Percentiles rank a stretch among this genome's conserved stretches.
phyloP scores from a whole-genome alignment of 352 stramenopile species.

The Peronospora destructor region DNA sequence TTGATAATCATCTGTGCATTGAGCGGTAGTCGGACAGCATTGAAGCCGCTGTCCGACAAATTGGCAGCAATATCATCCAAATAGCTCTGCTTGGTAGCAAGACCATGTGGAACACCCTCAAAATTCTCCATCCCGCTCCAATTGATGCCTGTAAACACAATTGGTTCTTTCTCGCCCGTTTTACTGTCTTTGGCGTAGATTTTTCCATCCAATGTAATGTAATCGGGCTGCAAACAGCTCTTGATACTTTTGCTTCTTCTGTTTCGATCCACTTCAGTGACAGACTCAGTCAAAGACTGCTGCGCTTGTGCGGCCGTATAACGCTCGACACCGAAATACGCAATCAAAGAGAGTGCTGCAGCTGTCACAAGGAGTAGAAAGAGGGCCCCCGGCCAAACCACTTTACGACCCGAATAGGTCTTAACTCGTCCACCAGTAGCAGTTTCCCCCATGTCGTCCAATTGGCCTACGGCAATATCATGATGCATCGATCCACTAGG shows the following conservation, averaged over 20 bases:
- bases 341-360: constrained; percentile 43
- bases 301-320: constrained; percentile 64
- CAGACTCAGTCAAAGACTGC: constrained; percentile 45
- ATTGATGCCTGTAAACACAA: constrained; percentile 83
- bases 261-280: constrained; percentile 25
- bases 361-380: constrained; percentile 54
- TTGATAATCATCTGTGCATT: constrained; percentile 81
- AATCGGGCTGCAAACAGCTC: constrained; percentile 68
- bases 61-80: constrained; percentile 64
- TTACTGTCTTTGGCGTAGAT: constrained; percentile 58
- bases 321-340: constrained; percentile 54
- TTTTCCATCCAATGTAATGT: constrained; percentile 47
- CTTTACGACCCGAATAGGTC: constrained; percentile 60
- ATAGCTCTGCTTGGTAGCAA: constrained; percentile 59
- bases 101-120: constrained; percentile 67
- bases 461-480: constrained; percentile 67
- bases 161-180: constrained; percentile 42
- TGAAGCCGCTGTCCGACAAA: constrained; percentile 61
- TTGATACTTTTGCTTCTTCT: constrained; percentile 26
- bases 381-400: constrained; percentile 71
- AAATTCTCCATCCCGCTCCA: constrained; percentile 84
- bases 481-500: constrained; percentile 37
- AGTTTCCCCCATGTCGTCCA: constrained; percentile 35
- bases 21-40: constrained; percentile 67
- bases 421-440: constrained; percentile 7